Base-by-base conservation (phyloP, 352 stramenopile species). In the Pythium rhizo-oryzae region DNA sequence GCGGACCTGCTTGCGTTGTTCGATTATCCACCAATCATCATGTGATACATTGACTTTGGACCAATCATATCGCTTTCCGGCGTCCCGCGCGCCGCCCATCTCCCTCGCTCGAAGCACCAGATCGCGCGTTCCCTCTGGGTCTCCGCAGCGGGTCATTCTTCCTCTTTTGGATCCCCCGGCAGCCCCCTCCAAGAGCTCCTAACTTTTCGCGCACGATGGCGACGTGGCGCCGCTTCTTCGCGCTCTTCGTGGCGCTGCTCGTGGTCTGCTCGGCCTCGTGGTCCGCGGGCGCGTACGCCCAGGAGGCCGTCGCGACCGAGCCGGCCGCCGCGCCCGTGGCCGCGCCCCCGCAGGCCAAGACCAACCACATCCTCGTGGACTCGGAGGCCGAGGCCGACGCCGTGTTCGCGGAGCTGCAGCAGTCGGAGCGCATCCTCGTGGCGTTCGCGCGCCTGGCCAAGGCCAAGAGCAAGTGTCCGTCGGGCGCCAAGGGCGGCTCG, bases 351-450 rank as follows among this genome's bases (percentile, higher is more conserved):
- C 60, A 66, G 60, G 67, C 67, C 67, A 73, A 74, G 55, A 72
- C 73, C 41, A 77, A 69, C 62, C 73, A 80, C 61, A 77, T 80
- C 57, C 65, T 80, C 23, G 73, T 80, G 44, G 65, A 71, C 21
- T 71, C 73, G 28, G 73, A 80, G 59, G 65, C 44, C 30, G 65
- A 80, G 52, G 64, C 70, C 21, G 73, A 80, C 41, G 59, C 43
- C 30, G 60, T 80, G 41, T 57, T 67, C 25, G 62, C 61, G 23
- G 51, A 80, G 46, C 63, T 80, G 37, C 43, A 68, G 39, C 33
- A 37, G 4, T 44, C 62, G 15, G 43, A 69, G 30, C 62, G 64
- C 30, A 56, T 74, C 21, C 62, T 73, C 54, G 62, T 60, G 49
- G 28, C 73, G 23, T 71, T 80, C 47, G 69, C 73, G 19, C 52